Evolutionary conservation across 768 basidiomycete species (phyloP).

Genomic region (Leccinum subgranulosum): DNA sequence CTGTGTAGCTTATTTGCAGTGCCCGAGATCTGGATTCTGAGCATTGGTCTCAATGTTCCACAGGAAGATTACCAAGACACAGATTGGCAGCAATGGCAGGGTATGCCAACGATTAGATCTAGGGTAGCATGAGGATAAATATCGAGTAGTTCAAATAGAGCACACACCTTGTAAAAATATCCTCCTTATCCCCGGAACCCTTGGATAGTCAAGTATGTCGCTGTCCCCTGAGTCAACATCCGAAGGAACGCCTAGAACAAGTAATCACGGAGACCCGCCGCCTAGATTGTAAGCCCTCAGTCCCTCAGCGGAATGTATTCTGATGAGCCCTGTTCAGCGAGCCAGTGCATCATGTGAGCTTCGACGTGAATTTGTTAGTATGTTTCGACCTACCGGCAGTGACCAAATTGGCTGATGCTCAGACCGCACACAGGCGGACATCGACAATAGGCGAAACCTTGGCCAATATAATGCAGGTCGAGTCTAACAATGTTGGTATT

Average conservation of each 20-base stretch:
- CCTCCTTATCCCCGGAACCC: not conserved
- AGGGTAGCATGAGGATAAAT: not conserved
- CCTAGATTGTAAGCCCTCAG: not conserved
- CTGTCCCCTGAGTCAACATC: not conserved
- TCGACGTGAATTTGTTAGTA: conserved; percentile 6
- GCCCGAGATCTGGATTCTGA: too few relatives aligned
- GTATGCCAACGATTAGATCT: not conserved
- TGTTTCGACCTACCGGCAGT: not conserved
- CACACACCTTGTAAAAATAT: not conserved
- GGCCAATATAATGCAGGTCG: not conserved
- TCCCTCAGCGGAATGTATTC: not conserved
- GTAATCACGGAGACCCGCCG: accelerated
- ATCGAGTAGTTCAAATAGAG: not conserved
- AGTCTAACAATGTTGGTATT: not conserved
- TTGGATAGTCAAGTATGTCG: not conserved
- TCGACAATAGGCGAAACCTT: not conserved
- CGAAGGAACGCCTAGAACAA: not conserved
- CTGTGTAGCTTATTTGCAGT: not conserved
- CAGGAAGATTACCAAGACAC: not conserved
- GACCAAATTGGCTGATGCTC: not conserved
- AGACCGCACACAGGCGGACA: conserved; percentile 1
- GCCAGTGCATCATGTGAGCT: not conserved
- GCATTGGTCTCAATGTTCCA: not conserved
- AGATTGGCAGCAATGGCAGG: not conserved
- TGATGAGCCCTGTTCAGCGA: not conserved